Conservation (phyloP, 1,284 basidiomycete genomes). For the Tausonia pullulans region DNA sequence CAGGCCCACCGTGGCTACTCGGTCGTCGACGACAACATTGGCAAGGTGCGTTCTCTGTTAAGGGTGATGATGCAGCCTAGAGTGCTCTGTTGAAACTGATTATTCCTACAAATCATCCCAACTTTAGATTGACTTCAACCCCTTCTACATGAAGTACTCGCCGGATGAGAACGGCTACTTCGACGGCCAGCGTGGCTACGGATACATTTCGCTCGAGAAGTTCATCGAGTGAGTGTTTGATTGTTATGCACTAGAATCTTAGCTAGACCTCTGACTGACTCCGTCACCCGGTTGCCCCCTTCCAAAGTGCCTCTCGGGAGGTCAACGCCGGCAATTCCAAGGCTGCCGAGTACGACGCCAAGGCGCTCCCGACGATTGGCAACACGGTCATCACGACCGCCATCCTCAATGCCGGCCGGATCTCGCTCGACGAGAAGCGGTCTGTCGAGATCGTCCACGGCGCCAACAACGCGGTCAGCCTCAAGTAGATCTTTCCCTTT, state of each 20-base stretch:
- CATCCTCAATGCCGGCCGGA: constrained; percentile 78
- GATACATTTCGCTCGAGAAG: constrained; percentile 79
- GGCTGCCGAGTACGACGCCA: constrained; percentile 58
- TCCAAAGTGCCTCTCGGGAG: constrained; percentile 44
- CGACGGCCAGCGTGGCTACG: constrained; percentile 84
- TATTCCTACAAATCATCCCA: not conserved
- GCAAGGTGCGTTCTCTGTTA: constrained; percentile 42
- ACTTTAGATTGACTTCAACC: constrained; percentile 10
- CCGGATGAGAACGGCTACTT: constrained; percentile 65
- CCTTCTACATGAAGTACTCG: constrained; percentile 93
- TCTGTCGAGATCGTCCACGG: constrained; percentile 53
- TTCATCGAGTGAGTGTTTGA: constrained; percentile 49
- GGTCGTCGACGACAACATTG: constrained; percentile 60
- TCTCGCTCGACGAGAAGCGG: constrained; percentile 76
- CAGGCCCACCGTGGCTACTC: constrained; percentile 89
- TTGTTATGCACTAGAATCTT: not conserved
- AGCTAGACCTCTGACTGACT: too few relatives aligned
- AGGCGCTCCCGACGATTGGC: constrained; percentile 73
- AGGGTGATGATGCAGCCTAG: constrained; percentile 34
- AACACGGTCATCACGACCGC: constrained; percentile 68
- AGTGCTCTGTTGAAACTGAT: not conserved
- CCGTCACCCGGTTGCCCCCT: too few relatives aligned
- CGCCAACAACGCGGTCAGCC: not conserved
- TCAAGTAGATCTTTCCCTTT: not conserved
- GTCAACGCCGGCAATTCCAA: constrained; percentile 60